Base-by-base conservation (phyloP, 2,329 filamentous ascomycete genomes). In the Aspergillus eucalypticola region DNA sequence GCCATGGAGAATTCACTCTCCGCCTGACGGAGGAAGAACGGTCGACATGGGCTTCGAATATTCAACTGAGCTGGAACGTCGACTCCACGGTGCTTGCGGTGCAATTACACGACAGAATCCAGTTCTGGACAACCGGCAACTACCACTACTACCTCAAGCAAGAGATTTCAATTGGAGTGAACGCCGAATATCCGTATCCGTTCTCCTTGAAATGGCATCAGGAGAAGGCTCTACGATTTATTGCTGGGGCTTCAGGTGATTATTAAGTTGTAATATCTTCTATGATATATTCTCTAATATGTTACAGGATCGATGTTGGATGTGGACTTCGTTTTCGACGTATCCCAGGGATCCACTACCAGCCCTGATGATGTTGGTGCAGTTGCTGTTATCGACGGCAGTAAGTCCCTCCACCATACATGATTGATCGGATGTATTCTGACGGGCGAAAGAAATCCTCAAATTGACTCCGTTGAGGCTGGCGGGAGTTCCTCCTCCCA, bases 101-200 rank as follows among this genome's bases (percentile, higher is more conserved):
- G n/a, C 82, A 86, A 1, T 86, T 93, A 67, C 80, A 81, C 32
- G 86, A 92, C 64, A 84, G 86, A 58, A 79, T 95, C n/a, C 95
- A 99, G 72, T 80, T 99, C 1, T 99, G 95, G 95, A 96, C 92
- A 0, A 96, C 90, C 84, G 90, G 92, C 19, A 99, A 99, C 74
- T 99, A 99, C 68, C 91, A 98, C 73, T 99, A 95, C 86, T 98
- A 98, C 74, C 82, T 99, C 15, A 99, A 99, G 78, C 92, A 96
- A 73, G 92, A 97, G 72, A 82, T 97, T 6, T 77, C 79, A 6
- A 78, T 83, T 6, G 67, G 74, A 7, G 62, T 67, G 27, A 69
- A 70, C 53, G 67, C 65, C 13, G 56, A 65, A 11, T 64, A 62
- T 8, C 59, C 66, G 39, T 49, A 62, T 39, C 69, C 71, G 8